Evolutionary conservation across 2,329 filamentous ascomycete species (phyloP), one percentile per base, ranked within the genome.

Genomic region (Helotiales sp.): DNA sequence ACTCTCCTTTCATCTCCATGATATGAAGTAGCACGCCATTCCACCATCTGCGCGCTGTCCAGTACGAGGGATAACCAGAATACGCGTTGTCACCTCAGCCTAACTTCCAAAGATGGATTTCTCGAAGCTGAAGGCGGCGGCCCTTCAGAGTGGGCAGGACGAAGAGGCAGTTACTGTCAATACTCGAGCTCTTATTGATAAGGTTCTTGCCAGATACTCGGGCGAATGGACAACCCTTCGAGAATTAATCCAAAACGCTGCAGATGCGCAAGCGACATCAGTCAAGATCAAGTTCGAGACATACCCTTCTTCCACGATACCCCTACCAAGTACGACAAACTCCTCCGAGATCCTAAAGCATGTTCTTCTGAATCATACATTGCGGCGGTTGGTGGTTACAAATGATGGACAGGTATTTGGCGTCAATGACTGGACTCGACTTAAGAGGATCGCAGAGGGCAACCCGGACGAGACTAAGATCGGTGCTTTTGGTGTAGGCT

Each of bases 401-500:
- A 99, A 99, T 69, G 89, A 99, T 74, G 95, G 95, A 33, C 83
- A 91, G 63, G 83, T 91, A 0, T 99, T 99, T 70, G 89, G 86
- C 52, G 84, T 89, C 67, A 96, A 92, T 17, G 95, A 99, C 74
- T 99, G 95, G 95, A 86, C 87, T 46, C 84, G 95, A 54, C 73
- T 99, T 63, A 98, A 98, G 79, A 87, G 93, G 60, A 99, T 99
- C 62, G 96, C 95, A n/a, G 95, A 99, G 73, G 96, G 95, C 47
- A 99, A 99, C 70, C 95, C 95, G 0, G 95, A 99, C 73, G 95
- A 99, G 76, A 98, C 93, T 47, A 99, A 99, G 79, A 99, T 99
- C 68, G 95, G 95, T 54, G 96, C 95, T 3, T 99, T 99, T 72
- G 95, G 95, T 65, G 95, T 99, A 30, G 95, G 95, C 2, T 99